Evolutionary conservation across 306 rosid genomes (phyloP), one percentile per base, ranked within the genome.

Genomic region (Argentina anserina): DNA sequence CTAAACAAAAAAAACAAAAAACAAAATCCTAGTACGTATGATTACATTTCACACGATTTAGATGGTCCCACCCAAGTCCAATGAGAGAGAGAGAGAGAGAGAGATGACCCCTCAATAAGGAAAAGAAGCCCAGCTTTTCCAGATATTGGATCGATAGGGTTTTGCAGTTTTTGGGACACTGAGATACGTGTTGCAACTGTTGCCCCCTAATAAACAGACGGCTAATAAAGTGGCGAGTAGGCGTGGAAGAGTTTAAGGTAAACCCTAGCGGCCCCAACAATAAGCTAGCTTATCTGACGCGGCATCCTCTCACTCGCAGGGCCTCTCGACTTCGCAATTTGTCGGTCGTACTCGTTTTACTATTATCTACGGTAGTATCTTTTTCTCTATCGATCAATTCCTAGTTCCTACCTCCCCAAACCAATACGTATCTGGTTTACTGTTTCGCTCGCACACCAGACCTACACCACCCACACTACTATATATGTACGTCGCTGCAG

Each of bases 301-400:
- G 73, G 73, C 73, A 61, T 69, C 61, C 25, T 69, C 7, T 6
- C 50, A 33, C 29, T 49, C 61, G 43, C 39, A 68, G 29, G 58
- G 21, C 4, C 21, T 23, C 25, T 0, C 3, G 11, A 11, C 11
- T 41, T 28, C 1, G 13, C 21, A 4, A 33, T 18, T 7, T 47
- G 73, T 49, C 45, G 60, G 45, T 33, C 20, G 34, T 12, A 13
- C 63, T 56, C 20, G 36, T 1, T 13, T 21, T 11, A 20, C 23
- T 21, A 9, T 25, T 56, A 26, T 14, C 12, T 56, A 15, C 58
- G 9, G 45, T 11, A 14, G 45, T 11, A 14, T 45, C 6, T 13
- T 4, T 10, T 26, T 1, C 33, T 11, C 4, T 12, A 10, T 9
- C 12, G 2, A 9, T 55, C 61, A 25, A 17, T n/a, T n/a, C n/a